Evolutionary conservation across 768 basidiomycete genomes (phyloP).

Genomic region (Ephemerocybe angulata): DNA sequence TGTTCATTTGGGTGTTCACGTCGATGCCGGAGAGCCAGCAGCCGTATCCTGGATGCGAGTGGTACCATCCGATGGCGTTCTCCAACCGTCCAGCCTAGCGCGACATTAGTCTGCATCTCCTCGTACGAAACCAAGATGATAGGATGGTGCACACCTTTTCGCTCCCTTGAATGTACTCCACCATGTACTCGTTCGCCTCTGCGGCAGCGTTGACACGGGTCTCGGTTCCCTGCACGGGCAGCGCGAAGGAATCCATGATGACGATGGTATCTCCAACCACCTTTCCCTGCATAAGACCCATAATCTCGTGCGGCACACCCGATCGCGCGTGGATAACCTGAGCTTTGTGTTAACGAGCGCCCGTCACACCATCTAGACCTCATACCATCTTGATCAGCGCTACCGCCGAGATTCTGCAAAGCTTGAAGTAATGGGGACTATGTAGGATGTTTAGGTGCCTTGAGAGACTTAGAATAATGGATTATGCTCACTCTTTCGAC

Average conservation of each 20-base stretch:
- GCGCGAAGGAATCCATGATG: conserved; percentile 94
- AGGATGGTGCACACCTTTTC: conserved; percentile 62
- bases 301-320: conserved; percentile 96
- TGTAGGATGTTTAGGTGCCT: not conserved
- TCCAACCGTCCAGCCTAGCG: conserved; percentile 76
- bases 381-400: conserved; percentile 92
- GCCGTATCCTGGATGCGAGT: conserved; percentile 98
- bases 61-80: conserved; percentile 95
- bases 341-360: not conserved
- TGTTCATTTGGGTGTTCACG: conserved; percentile 93
- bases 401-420: conserved; percentile 92
- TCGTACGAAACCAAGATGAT: not conserved
- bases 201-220: conserved; percentile 95
- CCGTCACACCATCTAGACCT: not conserved
- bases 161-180: conserved; percentile 80
- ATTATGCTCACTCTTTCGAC: conserved; percentile 69
- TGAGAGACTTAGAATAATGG: not conserved
- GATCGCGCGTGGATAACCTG: conserved; percentile 98
- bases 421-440: conserved; percentile 79
- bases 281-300: conserved; percentile 99
- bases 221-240: conserved; percentile 97
- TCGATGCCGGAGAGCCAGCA: conserved; percentile 99
- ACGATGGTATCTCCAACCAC: conserved; percentile 74
- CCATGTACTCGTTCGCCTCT: conserved; percentile 98
- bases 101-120: not conserved